These are phyloP conservation scores for Rhizopogon roseolus DNA, from an alignment of 768 basidiomycete species.

Conservation along the genomic window DNA sequence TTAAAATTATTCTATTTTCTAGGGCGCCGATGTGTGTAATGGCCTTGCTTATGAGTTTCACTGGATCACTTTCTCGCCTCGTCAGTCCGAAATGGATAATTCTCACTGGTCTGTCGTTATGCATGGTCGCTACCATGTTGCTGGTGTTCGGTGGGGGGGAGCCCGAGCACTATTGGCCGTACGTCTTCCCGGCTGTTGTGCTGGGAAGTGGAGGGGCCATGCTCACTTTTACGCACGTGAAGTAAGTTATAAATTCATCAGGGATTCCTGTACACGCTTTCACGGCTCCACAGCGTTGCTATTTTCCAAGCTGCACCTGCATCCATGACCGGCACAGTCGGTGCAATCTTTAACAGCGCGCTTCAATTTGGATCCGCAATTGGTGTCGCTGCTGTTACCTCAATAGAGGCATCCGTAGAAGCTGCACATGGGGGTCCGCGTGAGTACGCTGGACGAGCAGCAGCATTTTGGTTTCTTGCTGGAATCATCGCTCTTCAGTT, in stretches of 20 bases:
- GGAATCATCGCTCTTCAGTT: slow-evolving; percentile 31
- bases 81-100: slow-evolving; percentile 41
- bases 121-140: slow-evolving; percentile 34
- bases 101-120: slow-evolving; percentile 34
- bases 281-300: slow-evolving; percentile 34
- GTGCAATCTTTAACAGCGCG: slow-evolving; percentile 53
- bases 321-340: slow-evolving; percentile 45
- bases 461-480: slow-evolving; percentile 40
- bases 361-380: slow-evolving; percentile 49
- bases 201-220: slow-evolving; percentile 43
- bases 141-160: slow-evolving; percentile 37
- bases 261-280: background rate
- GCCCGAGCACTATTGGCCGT: slow-evolving; percentile 39
- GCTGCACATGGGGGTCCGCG: slow-evolving; percentile 22
- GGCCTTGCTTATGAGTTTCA: slow-evolving; percentile 31
- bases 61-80: slow-evolving; percentile 34
- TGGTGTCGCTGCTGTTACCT: slow-evolving; percentile 43
- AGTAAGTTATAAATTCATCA: slow-evolving; percentile 28
- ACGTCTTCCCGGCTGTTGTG: slow-evolving; percentile 45
- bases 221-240: slow-evolving; percentile 42
- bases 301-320: slow-evolving; percentile 44
- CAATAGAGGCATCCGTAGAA: slow-evolving; percentile 45
- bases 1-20: background rate
- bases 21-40: slow-evolving; percentile 39
- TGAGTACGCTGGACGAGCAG: slow-evolving; percentile 36